A percentile compares a stretch with the other conserved stretches of the same genome.
Conservation (phyloP, 2,329 filamentous ascomycete species). For the Coniochaeta ligniaria region DNA sequence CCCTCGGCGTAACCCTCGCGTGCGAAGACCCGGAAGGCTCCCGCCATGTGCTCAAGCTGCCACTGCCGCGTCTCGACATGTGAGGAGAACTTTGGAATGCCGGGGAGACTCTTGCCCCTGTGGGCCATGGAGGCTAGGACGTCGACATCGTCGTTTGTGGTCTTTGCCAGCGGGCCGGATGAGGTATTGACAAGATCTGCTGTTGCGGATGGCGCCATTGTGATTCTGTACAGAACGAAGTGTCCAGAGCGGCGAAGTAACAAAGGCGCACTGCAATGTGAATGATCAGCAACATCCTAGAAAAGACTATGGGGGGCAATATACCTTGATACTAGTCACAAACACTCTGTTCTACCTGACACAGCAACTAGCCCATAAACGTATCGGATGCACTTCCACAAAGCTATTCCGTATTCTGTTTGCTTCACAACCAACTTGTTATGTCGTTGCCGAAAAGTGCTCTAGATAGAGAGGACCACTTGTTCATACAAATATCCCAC, state of each 20-base stretch:
- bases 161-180: not conserved
- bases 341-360: no score
- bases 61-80: conserved; percentile 39
- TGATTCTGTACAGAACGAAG: not conserved
- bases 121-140: conserved; percentile 11
- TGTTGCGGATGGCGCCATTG: conserved; percentile 2
- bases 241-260: not conserved
- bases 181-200: not conserved
- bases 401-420: no score
- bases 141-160: not conserved
- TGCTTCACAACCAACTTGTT: no score
- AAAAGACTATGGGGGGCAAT: no score
- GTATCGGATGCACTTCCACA: no score
- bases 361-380: no score
- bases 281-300: no score
- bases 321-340: no score
- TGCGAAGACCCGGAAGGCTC: conserved; percentile 53
- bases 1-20: conserved; percentile 54
- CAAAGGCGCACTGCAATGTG: not conserved
- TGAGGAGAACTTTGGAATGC: conserved; percentile 45
- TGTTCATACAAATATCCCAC: no score
- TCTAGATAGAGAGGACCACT: no score
- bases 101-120: conserved; percentile 20
- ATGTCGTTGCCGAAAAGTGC: no score
- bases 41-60: conserved; percentile 49